Conservation (phyloP, 148 eudicot species). For the Vaccinium vitisidaea region DNA sequence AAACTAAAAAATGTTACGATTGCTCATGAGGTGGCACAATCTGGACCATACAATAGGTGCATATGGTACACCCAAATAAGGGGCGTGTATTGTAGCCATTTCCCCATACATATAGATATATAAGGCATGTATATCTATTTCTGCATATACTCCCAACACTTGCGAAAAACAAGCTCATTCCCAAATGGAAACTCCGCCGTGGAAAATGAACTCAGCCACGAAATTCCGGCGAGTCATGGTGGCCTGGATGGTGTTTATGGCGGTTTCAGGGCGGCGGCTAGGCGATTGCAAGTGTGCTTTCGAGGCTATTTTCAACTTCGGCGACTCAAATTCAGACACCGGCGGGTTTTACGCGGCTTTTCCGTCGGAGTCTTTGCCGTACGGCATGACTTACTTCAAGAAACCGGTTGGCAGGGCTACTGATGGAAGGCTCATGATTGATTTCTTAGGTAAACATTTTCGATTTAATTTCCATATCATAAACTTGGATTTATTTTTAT, state of each 20-base stretch:
- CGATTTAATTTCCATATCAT: background rate
- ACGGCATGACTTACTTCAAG: constrained; percentile 81
- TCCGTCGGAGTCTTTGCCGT: constrained; percentile 45
- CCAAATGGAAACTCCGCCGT: background rate
- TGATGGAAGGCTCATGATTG: constrained; percentile 75
- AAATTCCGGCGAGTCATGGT: constrained; percentile 16
- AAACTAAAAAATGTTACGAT: no score
- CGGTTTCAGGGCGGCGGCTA: constrained; percentile 6
- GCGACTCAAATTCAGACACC: constrained; percentile 84
- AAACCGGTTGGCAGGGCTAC: constrained; percentile 68
- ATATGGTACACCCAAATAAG: no score
- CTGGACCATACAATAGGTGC: no score
- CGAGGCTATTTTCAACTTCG: constrained; percentile 83
- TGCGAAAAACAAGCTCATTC: background rate
- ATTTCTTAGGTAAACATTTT: constrained; percentile 65
- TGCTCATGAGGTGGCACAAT: no score
- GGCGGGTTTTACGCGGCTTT: constrained; percentile 84
- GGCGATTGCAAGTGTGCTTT: constrained; percentile 53
- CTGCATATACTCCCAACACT: no score
- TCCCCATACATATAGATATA: no score
- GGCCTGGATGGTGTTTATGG: constrained; percentile 20
- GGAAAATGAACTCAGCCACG: background rate
- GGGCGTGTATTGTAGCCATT: no score
- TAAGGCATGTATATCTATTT: background rate
- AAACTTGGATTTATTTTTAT: background rate